Percentiles rank a stretch among this genome's conserved stretches.
Evolutionary conservation across 371 early-diverging fungal species (phyloP).

Genomic region (Mortierella sp.): DNA sequence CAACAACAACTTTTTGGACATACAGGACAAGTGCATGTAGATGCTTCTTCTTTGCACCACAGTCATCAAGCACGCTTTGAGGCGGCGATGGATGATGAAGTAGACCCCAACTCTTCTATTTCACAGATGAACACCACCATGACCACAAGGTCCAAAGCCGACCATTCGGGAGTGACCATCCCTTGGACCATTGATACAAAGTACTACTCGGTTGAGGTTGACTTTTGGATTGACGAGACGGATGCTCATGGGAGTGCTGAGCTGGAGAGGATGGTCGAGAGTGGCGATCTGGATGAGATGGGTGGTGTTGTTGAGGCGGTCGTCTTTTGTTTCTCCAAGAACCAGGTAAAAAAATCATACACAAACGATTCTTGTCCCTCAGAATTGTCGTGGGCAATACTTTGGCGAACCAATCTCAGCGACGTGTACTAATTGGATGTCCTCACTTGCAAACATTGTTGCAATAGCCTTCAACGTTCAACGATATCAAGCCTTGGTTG

Average conservation of each 20-base stretch:
- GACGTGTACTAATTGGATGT: neutral
- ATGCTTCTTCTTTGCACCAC: neutral
- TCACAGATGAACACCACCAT: conserved; percentile 38
- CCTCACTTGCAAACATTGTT: neutral
- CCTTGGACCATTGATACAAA: conserved; percentile 79
- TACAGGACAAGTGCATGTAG: neutral
- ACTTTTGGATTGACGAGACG: conserved; percentile 79
- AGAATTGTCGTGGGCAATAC: no score
- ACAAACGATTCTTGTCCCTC: neutral
- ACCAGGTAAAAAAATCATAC: conserved; percentile 49
- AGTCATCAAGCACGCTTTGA: neutral
- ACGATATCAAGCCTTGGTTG: conserved; percentile 68
- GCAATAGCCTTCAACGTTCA: conserved; percentile 66
- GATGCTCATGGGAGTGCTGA: conserved; percentile 46
- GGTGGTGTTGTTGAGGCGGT: conserved; percentile 77
- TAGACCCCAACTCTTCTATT: neutral
- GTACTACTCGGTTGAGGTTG: conserved; percentile 80
- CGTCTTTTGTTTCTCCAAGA: conserved; percentile 73
- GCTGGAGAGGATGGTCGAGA: conserved; percentile 60
- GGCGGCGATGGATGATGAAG: conserved; percentile 9
- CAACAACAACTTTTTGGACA: neutral
- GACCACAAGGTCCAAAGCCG: conserved; percentile 24
- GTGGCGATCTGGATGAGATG: conserved; percentile 65
- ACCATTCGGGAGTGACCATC: conserved; percentile 67
- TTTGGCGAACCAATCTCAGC: neutral